Conservation (phyloP, 2,329 filamentous ascomycete species). For the Alternaria conjuncta region DNA sequence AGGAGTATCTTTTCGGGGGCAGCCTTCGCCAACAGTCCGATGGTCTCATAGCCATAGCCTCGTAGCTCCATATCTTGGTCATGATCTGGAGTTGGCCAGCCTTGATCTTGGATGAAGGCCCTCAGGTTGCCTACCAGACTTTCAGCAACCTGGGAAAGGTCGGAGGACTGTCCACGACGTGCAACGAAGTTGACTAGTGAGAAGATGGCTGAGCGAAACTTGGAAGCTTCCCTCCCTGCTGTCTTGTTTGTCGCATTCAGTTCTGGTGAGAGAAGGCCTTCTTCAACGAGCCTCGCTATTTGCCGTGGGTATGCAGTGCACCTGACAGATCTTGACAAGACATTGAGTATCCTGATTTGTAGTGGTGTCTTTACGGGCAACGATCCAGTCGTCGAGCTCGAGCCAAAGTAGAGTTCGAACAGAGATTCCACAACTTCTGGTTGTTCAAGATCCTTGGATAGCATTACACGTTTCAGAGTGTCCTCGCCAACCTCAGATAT, state of each 20-base stretch:
- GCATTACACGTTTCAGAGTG: slow-evolving; percentile 77
- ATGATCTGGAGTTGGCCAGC: slow-evolving; percentile 73
- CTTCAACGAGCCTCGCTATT: slow-evolving; percentile 72
- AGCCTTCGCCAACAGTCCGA: slow-evolving; percentile 77
- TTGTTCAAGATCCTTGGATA: slow-evolving; percentile 75
- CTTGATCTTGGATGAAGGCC: slow-evolving; percentile 77
- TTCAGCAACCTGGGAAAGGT: slow-evolving; percentile 70
- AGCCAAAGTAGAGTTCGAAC: slow-evolving; percentile 73
- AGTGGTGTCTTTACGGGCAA: slow-evolving; percentile 67
- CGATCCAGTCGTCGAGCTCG: slow-evolving; percentile 48
- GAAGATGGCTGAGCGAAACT: slow-evolving; percentile 82
- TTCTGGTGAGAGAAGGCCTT: slow-evolving; percentile 63
- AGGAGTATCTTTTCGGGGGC: slow-evolving; percentile 64
- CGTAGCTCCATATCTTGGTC: slow-evolving; percentile 70
- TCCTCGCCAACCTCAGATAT: slow-evolving; percentile 88
- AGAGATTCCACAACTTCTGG: slow-evolving; percentile 66
- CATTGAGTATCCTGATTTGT: slow-evolving; percentile 75
- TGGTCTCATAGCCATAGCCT: slow-evolving; percentile 85
- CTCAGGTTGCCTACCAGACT: slow-evolving; percentile 72
- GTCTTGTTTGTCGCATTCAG: slow-evolving; percentile 45
- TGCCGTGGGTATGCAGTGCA: slow-evolving; percentile 73
- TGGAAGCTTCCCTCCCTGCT: slow-evolving; percentile 74
- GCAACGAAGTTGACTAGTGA: slow-evolving; percentile 88
- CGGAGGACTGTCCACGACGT: slow-evolving; percentile 68
- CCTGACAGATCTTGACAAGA: slow-evolving; percentile 77